Percentiles rank a stretch among this genome's conserved stretches.
phyloP scores from a whole-genome alignment of 2,329 filamentous ascomycete genomes.

The Periconia macrospinosa region DNA sequence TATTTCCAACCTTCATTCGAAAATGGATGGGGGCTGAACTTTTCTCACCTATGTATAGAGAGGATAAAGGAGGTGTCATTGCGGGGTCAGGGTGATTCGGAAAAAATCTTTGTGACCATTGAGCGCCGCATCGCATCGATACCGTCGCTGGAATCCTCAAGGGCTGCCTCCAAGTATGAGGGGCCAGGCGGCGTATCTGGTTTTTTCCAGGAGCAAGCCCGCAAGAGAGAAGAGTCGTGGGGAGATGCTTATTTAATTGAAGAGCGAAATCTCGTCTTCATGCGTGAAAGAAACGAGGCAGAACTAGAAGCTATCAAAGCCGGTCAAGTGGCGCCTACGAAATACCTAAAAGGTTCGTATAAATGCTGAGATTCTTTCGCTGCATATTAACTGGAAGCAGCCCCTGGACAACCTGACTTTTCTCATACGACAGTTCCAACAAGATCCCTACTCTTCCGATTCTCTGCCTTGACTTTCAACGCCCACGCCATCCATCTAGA shows the following conservation, averaged over 20 bases:
- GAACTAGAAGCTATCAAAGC: slow-evolving; percentile 36
- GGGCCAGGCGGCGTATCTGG: not conserved
- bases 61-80: slow-evolving; percentile 52
- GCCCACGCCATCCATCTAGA: slow-evolving; percentile 90
- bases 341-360: slow-evolving; percentile 36
- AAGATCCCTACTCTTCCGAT: slow-evolving; percentile 77
- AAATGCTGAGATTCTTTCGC: slow-evolving; percentile 13
- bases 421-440: slow-evolving; percentile 66
- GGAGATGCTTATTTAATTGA: slow-evolving; percentile 55
- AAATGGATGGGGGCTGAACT: slow-evolving; percentile 12
- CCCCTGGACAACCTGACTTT: slow-evolving; percentile 56
- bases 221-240: slow-evolving; percentile 12
- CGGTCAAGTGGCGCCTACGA: slow-evolving; percentile 28
- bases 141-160: slow-evolving; percentile 16
- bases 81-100: slow-evolving; percentile 51
- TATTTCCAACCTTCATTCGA: slow-evolving; percentile 5
- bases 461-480: slow-evolving; percentile 84
- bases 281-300: slow-evolving; percentile 53
- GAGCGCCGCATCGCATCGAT: slow-evolving; percentile 53
- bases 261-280: slow-evolving; percentile 65
- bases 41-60: slow-evolving; percentile 41
- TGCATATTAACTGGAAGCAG: slow-evolving; percentile 29
- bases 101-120: slow-evolving; percentile 63
- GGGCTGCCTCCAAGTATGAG: not conserved
- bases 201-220: not conserved